Evolutionary conservation across 1,139 yeast genomes (phyloP).

Genomic region (Torulaspora pretoriensis): DNA sequence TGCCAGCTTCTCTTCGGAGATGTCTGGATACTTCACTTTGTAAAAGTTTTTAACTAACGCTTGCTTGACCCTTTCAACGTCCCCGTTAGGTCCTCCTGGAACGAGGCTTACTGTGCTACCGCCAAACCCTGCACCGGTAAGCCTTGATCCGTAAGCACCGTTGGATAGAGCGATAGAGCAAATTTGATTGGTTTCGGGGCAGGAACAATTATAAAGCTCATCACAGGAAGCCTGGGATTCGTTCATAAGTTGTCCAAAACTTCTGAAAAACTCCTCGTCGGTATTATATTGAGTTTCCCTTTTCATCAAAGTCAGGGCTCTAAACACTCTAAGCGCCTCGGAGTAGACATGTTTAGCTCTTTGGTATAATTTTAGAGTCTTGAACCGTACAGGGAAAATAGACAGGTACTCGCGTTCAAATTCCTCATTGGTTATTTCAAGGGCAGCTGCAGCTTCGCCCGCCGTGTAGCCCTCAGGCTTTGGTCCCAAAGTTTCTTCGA

Average conservation of each 20-base stretch:
- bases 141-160: constrained; percentile 64
- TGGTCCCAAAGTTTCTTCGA: constrained; percentile 40
- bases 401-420: constrained; percentile 47
- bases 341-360: constrained; percentile 61
- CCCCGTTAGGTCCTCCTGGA: constrained; percentile 33
- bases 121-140: constrained; percentile 83
- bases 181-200: constrained; percentile 49
- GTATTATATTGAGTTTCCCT: constrained; percentile 11
- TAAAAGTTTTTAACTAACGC: constrained; percentile 53
- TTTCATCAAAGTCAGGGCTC: constrained; percentile 45
- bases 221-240: constrained; percentile 55
- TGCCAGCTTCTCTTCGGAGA: constrained; percentile 43
- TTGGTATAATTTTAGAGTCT: constrained; percentile 51
- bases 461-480: constrained; percentile 49
- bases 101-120: constrained; percentile 69
- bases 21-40: constrained; percentile 45
- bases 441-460: constrained; percentile 45
- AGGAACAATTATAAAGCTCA: constrained; percentile 51
- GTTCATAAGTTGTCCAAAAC: constrained; percentile 55
- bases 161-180: constrained; percentile 50
- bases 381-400: constrained; percentile 55
- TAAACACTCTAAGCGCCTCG: constrained; percentile 58
- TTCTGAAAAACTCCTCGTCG: constrained; percentile 35
- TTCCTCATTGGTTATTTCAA: constrained; percentile 44
- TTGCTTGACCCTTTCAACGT: constrained; percentile 43